Evolutionary conservation across 2,329 filamentous ascomycete species (phyloP).

Genomic region (Ascosphaera pollenicola): DNA sequence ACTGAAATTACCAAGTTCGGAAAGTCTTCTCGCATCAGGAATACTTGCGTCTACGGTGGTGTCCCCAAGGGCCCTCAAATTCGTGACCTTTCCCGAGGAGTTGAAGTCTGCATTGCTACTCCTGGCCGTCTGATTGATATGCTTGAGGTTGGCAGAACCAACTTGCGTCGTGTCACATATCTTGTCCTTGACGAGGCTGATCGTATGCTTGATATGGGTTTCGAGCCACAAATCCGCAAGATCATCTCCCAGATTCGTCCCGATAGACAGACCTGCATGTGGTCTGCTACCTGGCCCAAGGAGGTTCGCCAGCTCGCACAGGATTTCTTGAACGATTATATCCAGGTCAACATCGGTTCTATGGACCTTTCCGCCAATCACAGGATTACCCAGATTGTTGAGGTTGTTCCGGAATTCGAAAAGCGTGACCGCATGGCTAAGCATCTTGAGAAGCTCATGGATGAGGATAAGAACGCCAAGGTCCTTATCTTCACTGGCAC

Average conservation of each 20-base stretch:
- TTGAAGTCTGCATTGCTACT: slow-evolving; percentile 90
- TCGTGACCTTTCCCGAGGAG: slow-evolving; percentile 66
- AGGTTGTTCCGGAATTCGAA: slow-evolving; percentile 40
- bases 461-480: slow-evolving; percentile 56
- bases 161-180: slow-evolving; percentile 86
- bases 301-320: slow-evolving; percentile 98
- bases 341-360: slow-evolving; percentile 96
- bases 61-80: slow-evolving; percentile 48
- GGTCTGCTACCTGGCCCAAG: slow-evolving; percentile 95
- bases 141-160: slow-evolving; percentile 72
- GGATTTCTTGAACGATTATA: slow-evolving; percentile 83
- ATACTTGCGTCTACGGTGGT: slow-evolving; percentile 76
- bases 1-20: slow-evolving; percentile 82
- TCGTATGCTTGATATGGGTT: slow-evolving; percentile 99
- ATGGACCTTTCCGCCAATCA: slow-evolving; percentile 99
- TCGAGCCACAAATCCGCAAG: slow-evolving; percentile 96
- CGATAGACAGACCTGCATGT: slow-evolving; percentile 95
- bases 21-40: slow-evolving; percentile 85
- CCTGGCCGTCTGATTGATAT: slow-evolving; percentile 93
- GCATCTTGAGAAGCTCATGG: slow-evolving; percentile 91
- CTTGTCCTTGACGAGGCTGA: slow-evolving; percentile 97
- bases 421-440: slow-evolving; percentile 68
- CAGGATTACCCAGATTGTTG: slow-evolving; percentile 98
- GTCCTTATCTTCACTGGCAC: slow-evolving; percentile 98
- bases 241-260: slow-evolving; percentile 72